Conservation (phyloP, 129 eudicot genomes). For the Erigeron canadensis region DNA sequence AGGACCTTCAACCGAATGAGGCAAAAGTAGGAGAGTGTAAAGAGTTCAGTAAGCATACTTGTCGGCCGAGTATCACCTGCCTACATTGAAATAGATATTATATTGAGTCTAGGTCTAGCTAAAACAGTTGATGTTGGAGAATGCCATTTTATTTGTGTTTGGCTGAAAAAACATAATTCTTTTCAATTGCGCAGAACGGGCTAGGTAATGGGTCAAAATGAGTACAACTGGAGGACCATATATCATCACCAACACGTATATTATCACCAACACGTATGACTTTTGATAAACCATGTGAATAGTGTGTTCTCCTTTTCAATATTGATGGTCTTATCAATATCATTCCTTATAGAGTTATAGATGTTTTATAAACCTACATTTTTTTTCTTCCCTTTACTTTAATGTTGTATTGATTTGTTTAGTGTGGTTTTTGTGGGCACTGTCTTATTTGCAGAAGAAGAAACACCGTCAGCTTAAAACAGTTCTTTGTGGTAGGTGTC, state of each 20-base stretch:
- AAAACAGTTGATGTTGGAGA: not conserved
- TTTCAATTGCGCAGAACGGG: not conserved
- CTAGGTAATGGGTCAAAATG: not conserved
- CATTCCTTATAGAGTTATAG: not conserved
- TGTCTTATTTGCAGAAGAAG: slow-evolving; percentile 69
- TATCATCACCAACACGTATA: too few relatives aligned
- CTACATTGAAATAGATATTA: too few relatives aligned
- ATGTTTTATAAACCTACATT: not conserved
- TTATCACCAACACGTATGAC: too few relatives aligned
- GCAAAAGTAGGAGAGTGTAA: too few relatives aligned
- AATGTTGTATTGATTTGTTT: slow-evolving; percentile 16
- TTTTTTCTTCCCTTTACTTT: not conserved
- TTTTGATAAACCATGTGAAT: slow-evolving; percentile 2
- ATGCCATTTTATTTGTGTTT: not conserved
- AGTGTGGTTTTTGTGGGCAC: slow-evolving; percentile 7
- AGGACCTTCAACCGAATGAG: too few relatives aligned
- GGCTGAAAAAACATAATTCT: not conserved
- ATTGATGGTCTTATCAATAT: slow-evolving; percentile 4
- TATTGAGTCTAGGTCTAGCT: not conserved
- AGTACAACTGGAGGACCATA: not conserved
- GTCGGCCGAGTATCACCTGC: too few relatives aligned
- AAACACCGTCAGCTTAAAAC: slow-evolving; percentile 81
- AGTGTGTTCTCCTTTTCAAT: not conserved
- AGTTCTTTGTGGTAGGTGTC: slow-evolving; percentile 89
- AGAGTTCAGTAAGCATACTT: too few relatives aligned